Percentiles rank a stretch among this genome's conserved stretches.
phyloP scores from a whole-genome alignment of 495 filamentous ascomycete species.

The Chaetomium tenue region DNA sequence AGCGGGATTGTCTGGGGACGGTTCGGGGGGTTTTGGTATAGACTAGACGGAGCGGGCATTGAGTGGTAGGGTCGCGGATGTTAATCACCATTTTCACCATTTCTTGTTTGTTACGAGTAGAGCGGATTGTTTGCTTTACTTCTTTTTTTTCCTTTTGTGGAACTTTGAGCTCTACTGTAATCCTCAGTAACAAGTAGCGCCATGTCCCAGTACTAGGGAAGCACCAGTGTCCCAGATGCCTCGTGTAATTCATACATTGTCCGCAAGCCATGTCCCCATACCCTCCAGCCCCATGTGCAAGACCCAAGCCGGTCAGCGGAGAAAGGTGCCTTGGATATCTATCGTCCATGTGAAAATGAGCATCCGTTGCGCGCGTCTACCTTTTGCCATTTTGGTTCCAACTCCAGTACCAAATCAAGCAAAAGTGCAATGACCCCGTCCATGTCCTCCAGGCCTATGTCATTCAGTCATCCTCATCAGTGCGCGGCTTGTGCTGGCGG shows the following conservation, averaged over 20 bases:
- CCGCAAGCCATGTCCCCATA: conserved; percentile 17
- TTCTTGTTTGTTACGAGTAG: conserved; percentile 9
- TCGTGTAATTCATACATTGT: conserved; percentile 10
- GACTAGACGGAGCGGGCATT: conserved; percentile 19
- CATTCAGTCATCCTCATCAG: conserved; percentile 49
- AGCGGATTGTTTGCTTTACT: conserved; percentile 8
- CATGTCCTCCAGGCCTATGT: conserved; percentile 5
- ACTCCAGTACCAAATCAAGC: conserved; percentile 26
- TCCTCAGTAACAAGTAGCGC: conserved; percentile 3
- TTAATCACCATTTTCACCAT: conserved; percentile 9
- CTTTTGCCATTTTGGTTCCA: conserved; percentile 23
- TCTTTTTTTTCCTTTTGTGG: conserved; percentile 15
- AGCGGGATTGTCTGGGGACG: background rate
- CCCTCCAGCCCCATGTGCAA: conserved; percentile 15
- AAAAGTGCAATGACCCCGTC: conserved; percentile 16
- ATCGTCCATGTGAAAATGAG: conserved; percentile 16
- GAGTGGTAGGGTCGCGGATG: conserved; percentile 2
- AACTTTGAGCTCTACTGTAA: conserved; percentile 17
- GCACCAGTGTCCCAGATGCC: conserved; percentile 6
- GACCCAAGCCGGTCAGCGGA: conserved; percentile 15
- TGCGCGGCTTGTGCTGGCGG: conserved; percentile 40
- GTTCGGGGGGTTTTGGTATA: background rate
- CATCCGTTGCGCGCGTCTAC: conserved; percentile 4
- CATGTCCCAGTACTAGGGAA: conserved; percentile 10
- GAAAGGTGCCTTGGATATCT: conserved; percentile 22